Percentiles rank a stretch among this genome's conserved stretches.
These are phyloP conservation scores for Pezicula rhizophila DNA, from an alignment of 2,329 filamentous ascomycete genomes.

Conservation along the genomic window DNA sequence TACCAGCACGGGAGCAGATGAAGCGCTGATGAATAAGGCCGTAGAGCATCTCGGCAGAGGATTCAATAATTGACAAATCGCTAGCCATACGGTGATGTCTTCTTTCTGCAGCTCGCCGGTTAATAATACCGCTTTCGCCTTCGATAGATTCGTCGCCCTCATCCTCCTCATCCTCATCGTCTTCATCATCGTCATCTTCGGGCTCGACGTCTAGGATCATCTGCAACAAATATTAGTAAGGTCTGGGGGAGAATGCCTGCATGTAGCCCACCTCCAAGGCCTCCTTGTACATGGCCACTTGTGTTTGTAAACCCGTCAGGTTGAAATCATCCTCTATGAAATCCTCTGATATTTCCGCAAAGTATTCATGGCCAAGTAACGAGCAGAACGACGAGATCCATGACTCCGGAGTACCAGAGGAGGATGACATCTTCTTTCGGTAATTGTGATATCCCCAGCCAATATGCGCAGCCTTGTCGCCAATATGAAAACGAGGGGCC, in stretches of 20 bases:
- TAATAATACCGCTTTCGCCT: constrained; percentile 47
- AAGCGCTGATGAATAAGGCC: constrained; percentile 97
- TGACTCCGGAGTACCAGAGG: constrained; percentile 54
- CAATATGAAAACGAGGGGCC: too few relatives aligned
- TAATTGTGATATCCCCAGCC: background rate
- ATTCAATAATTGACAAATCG: constrained; percentile 92
- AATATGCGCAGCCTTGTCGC: too few relatives aligned
- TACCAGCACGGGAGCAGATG: constrained; percentile 91
- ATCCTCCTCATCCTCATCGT: constrained; percentile 62
- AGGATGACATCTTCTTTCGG: constrained; percentile 24
- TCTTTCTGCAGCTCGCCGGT: constrained; percentile 51
- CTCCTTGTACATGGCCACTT: constrained; percentile 99
- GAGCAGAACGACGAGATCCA: constrained; percentile 99
- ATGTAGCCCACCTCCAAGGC: constrained; percentile 65
- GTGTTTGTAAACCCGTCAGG: constrained; percentile 86
- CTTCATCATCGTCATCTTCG: constrained; percentile 85
- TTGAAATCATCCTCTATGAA: constrained; percentile 99
- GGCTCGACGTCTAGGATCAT: constrained; percentile 99
- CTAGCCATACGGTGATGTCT: constrained; percentile 81
- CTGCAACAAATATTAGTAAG: constrained; percentile 30
- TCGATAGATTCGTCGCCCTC: constrained; percentile 65
- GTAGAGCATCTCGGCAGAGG: constrained; percentile 95
- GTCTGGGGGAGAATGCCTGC: constrained; percentile 5
- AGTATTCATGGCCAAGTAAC: constrained; percentile 94
- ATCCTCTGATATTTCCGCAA: constrained; percentile 96